These are phyloP conservation scores for Globisporangium solare DNA, from an alignment of 352 stramenopile genomes.

Conservation along the genomic window DNA sequence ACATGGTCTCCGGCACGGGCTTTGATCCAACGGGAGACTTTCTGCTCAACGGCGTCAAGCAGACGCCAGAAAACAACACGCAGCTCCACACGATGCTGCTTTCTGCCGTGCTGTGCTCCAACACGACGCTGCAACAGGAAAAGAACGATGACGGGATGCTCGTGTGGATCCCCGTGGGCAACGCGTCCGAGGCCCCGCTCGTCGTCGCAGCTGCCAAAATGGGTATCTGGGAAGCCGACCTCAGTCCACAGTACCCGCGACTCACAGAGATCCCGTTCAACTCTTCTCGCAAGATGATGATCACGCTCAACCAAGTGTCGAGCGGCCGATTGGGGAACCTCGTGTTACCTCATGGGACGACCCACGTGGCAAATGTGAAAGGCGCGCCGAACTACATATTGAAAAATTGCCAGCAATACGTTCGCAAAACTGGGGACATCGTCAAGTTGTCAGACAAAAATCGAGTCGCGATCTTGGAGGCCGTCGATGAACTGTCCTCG, in stretches of 20 bases:
- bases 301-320: constrained; percentile 60
- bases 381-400: constrained; percentile 72
- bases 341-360: constrained; percentile 16
- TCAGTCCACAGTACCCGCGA: constrained; percentile 57
- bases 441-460: constrained; percentile 38
- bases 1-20: constrained; percentile 56
- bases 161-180: constrained; percentile 53
- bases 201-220: constrained; percentile 71
- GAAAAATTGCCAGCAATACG: constrained; percentile 55
- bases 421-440: constrained; percentile 20
- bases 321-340: constrained; percentile 12
- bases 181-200: constrained; percentile 70
- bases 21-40: constrained; percentile 57
- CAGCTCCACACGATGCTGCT: constrained; percentile 60
- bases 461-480: constrained; percentile 39
- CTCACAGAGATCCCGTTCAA: constrained; percentile 92
- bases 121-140: constrained; percentile 57
- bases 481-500: constrained; percentile 63
- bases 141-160: constrained; percentile 41
- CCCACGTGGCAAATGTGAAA: constrained; percentile 54
- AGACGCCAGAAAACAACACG: constrained; percentile 36
- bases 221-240: constrained; percentile 50
- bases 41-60: constrained; percentile 36
- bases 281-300: constrained; percentile 94
- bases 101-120: constrained; percentile 64